Percentiles rank a stretch among this genome's conserved stretches.
These are phyloP conservation scores for Mycena venus DNA, from an alignment of 768 basidiomycete species.

Conservation along the genomic window DNA sequence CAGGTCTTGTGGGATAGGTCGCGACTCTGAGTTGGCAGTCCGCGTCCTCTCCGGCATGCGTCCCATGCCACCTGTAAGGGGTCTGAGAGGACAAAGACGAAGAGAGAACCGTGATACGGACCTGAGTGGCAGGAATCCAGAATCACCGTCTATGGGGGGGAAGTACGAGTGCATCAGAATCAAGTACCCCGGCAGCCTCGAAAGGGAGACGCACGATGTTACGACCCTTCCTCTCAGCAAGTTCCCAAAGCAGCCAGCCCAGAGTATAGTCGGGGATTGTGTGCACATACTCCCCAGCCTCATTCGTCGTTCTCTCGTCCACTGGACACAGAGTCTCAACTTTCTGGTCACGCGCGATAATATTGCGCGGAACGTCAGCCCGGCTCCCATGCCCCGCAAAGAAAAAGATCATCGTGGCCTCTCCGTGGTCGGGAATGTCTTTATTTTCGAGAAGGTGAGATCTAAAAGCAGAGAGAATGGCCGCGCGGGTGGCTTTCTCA, in stretches of 20 bases:
- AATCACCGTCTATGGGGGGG: neutral
- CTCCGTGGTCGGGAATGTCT: neutral
- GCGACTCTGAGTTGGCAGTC: neutral
- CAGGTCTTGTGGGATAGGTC: neutral
- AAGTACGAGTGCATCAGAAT: neutral
- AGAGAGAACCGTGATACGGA: neutral
- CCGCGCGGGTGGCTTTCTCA: neutral
- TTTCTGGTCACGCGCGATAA: neutral
- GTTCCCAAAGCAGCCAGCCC: neutral
- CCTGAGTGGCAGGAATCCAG: neutral
- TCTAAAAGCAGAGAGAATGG: neutral
- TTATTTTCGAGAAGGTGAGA: neutral
- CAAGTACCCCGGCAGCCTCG: neutral
- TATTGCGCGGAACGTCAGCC: neutral
- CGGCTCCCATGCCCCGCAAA: neutral
- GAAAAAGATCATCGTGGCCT: neutral
- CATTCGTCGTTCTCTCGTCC: neutral
- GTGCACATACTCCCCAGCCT: neutral
- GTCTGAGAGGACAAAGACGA: neutral
- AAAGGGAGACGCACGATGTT: neutral
- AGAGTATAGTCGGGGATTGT: neutral
- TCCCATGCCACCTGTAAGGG: neutral
- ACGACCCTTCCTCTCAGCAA: neutral
- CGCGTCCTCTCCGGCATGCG: neutral
- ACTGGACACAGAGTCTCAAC: neutral